Evolutionary conservation across 2,329 filamentous ascomycete genomes (phyloP).

Genomic region (Penicillium palitans): DNA sequence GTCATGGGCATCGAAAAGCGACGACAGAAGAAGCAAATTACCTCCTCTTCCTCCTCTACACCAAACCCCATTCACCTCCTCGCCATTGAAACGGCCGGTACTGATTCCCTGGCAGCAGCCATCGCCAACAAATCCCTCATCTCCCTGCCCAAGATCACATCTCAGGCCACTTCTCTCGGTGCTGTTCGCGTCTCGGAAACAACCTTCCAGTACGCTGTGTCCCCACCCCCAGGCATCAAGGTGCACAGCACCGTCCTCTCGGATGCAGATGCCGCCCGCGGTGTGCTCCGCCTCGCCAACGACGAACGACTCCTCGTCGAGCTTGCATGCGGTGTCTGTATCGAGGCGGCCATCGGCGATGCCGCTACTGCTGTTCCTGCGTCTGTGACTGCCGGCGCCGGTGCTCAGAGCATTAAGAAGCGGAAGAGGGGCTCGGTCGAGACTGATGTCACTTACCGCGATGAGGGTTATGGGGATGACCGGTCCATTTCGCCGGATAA

Average conservation of each 20-base stretch:
- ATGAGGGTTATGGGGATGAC: conserved; percentile 41
- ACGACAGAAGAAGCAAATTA: conserved; percentile 36
- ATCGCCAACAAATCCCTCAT: conserved; percentile 57
- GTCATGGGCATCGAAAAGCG: conserved; percentile 64
- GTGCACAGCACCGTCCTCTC: conserved; percentile 64
- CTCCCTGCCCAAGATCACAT: conserved; percentile 70
- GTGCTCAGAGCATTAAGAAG: conserved; percentile 28
- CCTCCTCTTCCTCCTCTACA: conserved; percentile 15
- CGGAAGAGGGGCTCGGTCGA: conserved; percentile 28
- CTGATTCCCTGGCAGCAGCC: conserved; percentile 67
- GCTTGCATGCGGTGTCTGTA: conserved; percentile 76
- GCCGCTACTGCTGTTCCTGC: conserved; percentile 17
- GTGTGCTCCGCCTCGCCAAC: conserved; percentile 73
- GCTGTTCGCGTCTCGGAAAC: conserved; percentile 68
- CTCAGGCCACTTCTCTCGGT: conserved; percentile 72
- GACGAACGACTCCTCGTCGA: conserved; percentile 82
- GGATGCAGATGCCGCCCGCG: conserved; percentile 78
- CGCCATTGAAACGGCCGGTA: conserved; percentile 74
- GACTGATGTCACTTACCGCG: conserved; percentile 17
- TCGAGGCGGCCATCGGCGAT: conserved; percentile 54
- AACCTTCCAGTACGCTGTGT: conserved; percentile 65
- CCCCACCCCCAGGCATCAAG: conserved; percentile 46
- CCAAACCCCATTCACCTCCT: conserved; percentile 55
- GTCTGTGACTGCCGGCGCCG: conserved; percentile 7
- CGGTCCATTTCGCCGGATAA: conserved; percentile 32